Base-by-base conservation (phyloP, 2,329 filamentous ascomycete species). In the Aspergillus oerlinghausenensis region DNA sequence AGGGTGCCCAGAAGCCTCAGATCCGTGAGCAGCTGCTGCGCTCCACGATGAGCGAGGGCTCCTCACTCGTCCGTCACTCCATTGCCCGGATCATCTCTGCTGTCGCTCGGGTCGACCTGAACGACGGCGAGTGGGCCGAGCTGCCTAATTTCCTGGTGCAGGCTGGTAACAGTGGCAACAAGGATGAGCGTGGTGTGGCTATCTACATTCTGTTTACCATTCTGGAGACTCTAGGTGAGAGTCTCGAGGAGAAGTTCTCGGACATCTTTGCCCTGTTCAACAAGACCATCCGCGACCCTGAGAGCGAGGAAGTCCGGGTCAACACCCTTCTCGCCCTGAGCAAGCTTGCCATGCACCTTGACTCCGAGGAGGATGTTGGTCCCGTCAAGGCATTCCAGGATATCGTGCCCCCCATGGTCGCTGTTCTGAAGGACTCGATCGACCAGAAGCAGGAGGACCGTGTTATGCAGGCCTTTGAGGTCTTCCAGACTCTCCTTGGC, bases 201-300 rank as follows among this genome's bases (percentile, higher is more conserved):
- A 88, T 93, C 62, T 97, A 94, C 78, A 92, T 97, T 66, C 87
- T 97, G 63, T 97, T 88, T 78, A 93, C 91, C 60, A 86, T 97
- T 49, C 82, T 97, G 10, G 94, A 99, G 78, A 88, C 88, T 55
- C 88, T 95, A 64, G 91, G 91, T 21, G 87, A 92, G 64, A 84
- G 87, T 65, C 96, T 97, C 75, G 85, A 86, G 67, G 89, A 92
- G 68, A 89, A 94, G 75, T 85, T 91, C 66, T 76, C 82, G 57
- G 86, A 90, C 70, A 84, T 97, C 58, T 90, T 97, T 68, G 82
- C 84, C 67, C 82, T 97, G 26, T 96, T 97, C 78, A 81, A 82
- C 75, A 88, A 87, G 73, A 95, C 92, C 50, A 94, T 99, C 68
- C 87, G 89, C 68, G 94, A 97, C 70, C 87, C 90, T 1, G 87